phyloP scores from a whole-genome alignment of 176 grass and related monocot species.

The Carex cristatella region DNA sequence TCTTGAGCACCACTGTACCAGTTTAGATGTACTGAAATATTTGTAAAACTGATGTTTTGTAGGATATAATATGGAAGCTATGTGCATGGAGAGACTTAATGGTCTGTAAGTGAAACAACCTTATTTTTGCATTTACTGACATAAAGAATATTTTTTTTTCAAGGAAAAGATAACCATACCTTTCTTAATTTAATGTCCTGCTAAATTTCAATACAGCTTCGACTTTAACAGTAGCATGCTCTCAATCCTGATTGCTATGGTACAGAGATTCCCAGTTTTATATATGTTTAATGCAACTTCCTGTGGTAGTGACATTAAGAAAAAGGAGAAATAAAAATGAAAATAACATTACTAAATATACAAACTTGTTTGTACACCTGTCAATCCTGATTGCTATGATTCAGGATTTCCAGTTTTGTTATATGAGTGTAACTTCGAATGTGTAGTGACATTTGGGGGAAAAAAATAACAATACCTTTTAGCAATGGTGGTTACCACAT shows the following conservation, averaged over 20 bases:
- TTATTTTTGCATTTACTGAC: background rate
- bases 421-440: background rate
- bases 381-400: background rate
- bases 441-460: background rate
- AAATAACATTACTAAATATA: background rate
- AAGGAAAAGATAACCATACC: constrained; percentile 4
- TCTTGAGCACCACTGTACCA: background rate
- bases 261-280: background rate
- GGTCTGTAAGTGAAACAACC: constrained; percentile 45
- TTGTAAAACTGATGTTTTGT: constrained; percentile 32
- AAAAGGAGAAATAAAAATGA: background rate
- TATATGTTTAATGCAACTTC: background rate
- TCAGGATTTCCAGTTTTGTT: background rate
- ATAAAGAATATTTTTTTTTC: background rate
- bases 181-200: background rate
- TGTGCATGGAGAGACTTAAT: constrained; percentile 98
- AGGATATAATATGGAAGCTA: constrained; percentile 93
- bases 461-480: background rate
- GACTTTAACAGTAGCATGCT: background rate
- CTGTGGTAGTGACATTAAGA: background rate
- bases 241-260: background rate
- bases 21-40: constrained; percentile 3
- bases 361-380: background rate
- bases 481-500: background rate
- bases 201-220: background rate